Percentiles rank a stretch among this genome's conserved stretches.
These are phyloP conservation scores for Globisporangium recalcitrans DNA, from an alignment of 352 stramenopile genomes.

Conservation along the genomic window DNA sequence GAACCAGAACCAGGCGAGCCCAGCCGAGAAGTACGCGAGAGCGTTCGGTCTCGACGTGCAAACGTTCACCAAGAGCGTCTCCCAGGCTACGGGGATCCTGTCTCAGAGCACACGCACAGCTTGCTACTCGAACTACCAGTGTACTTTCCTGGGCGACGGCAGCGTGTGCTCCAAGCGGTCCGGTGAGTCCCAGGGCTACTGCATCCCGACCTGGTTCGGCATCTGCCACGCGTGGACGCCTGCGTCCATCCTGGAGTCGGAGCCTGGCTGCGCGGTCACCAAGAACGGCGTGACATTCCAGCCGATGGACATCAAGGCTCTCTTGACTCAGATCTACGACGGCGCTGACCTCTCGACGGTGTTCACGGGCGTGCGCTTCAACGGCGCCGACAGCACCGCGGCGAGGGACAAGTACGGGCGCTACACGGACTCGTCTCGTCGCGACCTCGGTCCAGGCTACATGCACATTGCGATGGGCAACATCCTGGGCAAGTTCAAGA, in stretches of 20 bases:
- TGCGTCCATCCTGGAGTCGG: conserved; percentile 33
- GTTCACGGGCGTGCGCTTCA: conserved; percentile 19
- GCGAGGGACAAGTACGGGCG: conserved; percentile 16
- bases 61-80: conserved; percentile 20
- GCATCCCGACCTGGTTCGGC: conserved; percentile 52
- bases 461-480: conserved; percentile 18
- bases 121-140: conserved; percentile 19
- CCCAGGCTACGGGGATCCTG: conserved; percentile 17
- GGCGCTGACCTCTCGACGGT: conserved; percentile 8
- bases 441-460: conserved; percentile 13
- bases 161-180: conserved; percentile 21
- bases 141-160: conserved; percentile 26
- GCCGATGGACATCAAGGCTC: conserved; percentile 48
- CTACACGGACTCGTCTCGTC: conserved; percentile 15
- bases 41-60: conserved; percentile 35
- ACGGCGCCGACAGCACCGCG: conserved; percentile 11
- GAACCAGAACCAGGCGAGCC: conserved; percentile 22
- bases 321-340: conserved; percentile 26
- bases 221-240: conserved; percentile 55
- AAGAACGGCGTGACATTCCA: conserved; percentile 44
- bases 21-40: conserved; percentile 43
- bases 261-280: conserved; percentile 12
- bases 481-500: conserved; percentile 15
- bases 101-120: conserved; percentile 19
- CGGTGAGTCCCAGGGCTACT: conserved; percentile 22